Base-by-base conservation (phyloP, 306 rosid genomes). In the Trifolium subterraneum region DNA sequence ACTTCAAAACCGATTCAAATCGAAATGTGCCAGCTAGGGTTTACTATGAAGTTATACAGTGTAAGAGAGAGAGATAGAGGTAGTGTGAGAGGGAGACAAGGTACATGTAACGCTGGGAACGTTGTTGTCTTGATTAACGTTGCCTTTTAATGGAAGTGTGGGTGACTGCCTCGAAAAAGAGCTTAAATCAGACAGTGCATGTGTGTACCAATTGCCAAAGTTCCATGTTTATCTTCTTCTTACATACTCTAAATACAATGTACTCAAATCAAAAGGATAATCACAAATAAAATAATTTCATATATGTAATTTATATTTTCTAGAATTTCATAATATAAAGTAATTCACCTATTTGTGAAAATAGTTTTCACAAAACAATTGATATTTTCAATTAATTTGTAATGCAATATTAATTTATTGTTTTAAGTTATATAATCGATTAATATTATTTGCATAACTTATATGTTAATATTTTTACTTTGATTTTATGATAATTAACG, bases 151-250 rank as follows among this genome's bases (percentile, higher is more conserved):
- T 80, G 74, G 55, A 72, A 76, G 54, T 73, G 74, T 80, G 72
- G 63, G 68, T 73, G 73, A 71, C 42, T 79, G 90, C 96, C 97
- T 92, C 91, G 91, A 84, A 90, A 92, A 90, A 77, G 89, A 88
- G 85, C 94, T 85, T 66, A 74, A 41, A 77, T 84, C 97, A 88
- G 90, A 86, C 77, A 85, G 9, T 84, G 94, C 98, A 92, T 88
- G 96, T 88, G 98, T 87, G 62, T 73, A 82, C 82, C 93, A 86
- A 83, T 78, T 81, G 76, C 80, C 79, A 72, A 84, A 81, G 71
- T 60, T 80, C 14, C 71, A 81, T 76, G 60, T 65, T 64, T 71
- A 70, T 81, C 84, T 70, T 81, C 81, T 70, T 54, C 73, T 16
- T 35, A 33, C 18, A 36, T 33, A 31, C 29, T 35, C 31, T 71